Evolutionary conservation across 108 stramenopile species (phyloP), one percentile per base, ranked within the genome.

Genomic region (Skeletonema costatum): DNA sequence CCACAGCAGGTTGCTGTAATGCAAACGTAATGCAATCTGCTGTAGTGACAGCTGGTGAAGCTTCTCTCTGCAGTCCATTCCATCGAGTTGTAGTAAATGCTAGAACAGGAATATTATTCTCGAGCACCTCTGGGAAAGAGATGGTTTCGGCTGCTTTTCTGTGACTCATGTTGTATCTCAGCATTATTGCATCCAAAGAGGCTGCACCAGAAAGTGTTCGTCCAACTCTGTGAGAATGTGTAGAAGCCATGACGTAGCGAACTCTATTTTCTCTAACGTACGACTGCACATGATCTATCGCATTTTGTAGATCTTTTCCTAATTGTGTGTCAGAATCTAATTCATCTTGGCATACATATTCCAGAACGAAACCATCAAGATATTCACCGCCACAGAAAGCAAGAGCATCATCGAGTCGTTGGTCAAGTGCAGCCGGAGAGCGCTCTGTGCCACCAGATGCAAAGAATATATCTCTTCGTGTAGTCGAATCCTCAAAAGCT

Each of bases 71-170:
- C 13, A 82, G 60, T 35, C 50, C 16, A 66, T 82, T 82, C 81
- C 81, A 82, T 13, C 81, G 38, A n/a, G 81, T 82, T 21, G 81
- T 77, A 14, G 81, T 82, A 44, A 82, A 82, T 33, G 75, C 71
- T 35, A 82, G 17, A 6, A 82, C 76, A 58, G 81, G 81, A 53
- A 71, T 82, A 7, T 73, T 29, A 19, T 71, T 58, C 13, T 64
- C 32, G 2, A 63, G 9, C 19, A 69, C 69, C 11, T 51, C 61
- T 10, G 76, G 76, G 21, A 82, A 77, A 4, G 81, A 77, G 11
- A 82, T 13, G 11, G 39, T 19, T 42, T 82, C 76, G 33, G 81
- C 81, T 14, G 76, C 81, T 12, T 41, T 33, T 31, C 64, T 66
- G 44, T 82, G 81, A 12, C 58, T 50, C 64, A 82, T 60, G 53